A percentile compares a stretch with the other conserved stretches of the same genome.
Conservation (phyloP, 2,329 filamentous ascomycete genomes). For the Verticillium alfalfae region DNA sequence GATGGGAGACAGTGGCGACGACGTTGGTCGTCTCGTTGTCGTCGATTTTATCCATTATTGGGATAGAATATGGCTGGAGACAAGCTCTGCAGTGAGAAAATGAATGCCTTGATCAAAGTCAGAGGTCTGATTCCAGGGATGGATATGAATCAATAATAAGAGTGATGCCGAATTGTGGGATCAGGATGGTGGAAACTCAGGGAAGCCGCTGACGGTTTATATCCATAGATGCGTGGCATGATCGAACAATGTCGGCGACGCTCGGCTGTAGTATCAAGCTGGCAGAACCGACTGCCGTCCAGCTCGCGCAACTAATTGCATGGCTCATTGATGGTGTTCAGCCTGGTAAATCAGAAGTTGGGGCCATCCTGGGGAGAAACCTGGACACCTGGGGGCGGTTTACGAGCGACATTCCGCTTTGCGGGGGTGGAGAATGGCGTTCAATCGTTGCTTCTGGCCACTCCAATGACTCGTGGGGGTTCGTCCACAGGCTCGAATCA, state of each 20-base stretch:
- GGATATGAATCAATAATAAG: neutral
- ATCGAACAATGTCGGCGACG: neutral
- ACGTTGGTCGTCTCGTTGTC: slow-evolving; percentile 10
- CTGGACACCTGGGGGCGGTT: neutral
- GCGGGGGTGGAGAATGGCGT: neutral
- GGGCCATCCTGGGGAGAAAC: neutral
- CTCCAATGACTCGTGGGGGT: neutral
- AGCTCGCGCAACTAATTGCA: neutral
- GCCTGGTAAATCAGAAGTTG: neutral
- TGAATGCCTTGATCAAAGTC: neutral
- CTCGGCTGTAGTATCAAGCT: neutral
- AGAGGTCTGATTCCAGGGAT: neutral
- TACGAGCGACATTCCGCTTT: slow-evolving; percentile 9
- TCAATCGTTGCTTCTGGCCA: neutral
- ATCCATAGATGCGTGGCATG: neutral
- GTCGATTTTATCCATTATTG: slow-evolving; percentile 8
- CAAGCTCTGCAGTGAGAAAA: neutral
- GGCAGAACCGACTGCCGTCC: neutral
- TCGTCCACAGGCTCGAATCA: neutral
- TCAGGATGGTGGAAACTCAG: neutral
- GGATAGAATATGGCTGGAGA: neutral
- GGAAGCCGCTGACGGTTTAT: slow-evolving; percentile 5
- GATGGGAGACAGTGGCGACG: slow-evolving; percentile 10
- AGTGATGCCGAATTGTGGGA: neutral
- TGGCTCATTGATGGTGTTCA: neutral